Evolutionary conservation across 2,329 filamentous ascomycete genomes (phyloP).

Genomic region (Pseudocercospora fuligena): DNA sequence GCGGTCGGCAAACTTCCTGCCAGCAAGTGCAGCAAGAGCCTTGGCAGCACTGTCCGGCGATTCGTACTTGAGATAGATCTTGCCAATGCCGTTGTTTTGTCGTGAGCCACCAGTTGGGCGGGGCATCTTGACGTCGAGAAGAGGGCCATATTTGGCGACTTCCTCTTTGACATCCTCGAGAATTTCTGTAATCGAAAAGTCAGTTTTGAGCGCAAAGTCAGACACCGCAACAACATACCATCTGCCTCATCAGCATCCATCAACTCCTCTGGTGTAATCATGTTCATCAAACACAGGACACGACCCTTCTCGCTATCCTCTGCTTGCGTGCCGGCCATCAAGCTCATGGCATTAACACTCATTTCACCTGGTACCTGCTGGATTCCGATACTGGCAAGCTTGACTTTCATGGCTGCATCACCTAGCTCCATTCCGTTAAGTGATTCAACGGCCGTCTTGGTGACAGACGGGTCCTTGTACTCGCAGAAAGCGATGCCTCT

Average conservation of each 20-base stretch:
- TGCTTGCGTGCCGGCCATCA: conserved; percentile 84
- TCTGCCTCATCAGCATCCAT: conserved; percentile 95
- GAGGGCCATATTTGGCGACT: conserved; percentile 84
- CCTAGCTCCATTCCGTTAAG: conserved; percentile 93
- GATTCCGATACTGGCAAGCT: conserved; percentile 87
- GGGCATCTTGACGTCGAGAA: conserved; percentile 91
- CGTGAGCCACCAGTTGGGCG: conserved; percentile 81
- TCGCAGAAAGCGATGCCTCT: conserved; percentile 97
- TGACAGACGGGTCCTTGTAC: conserved; percentile 77
- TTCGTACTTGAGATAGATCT: conserved; percentile 97
- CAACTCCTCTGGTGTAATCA: conserved; percentile 95
- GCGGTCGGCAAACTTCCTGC: conserved; percentile 92
- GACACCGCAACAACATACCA: conserved; percentile 60
- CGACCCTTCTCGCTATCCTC: conserved; percentile 79
- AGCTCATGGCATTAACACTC: conserved; percentile 96
- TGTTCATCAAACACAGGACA: conserved; percentile 92
- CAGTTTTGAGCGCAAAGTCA: background rate
- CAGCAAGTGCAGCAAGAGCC: conserved; percentile 86
- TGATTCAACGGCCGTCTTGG: conserved; percentile 85
- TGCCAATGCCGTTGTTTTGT: conserved; percentile 87
- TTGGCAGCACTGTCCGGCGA: conserved; percentile 76
- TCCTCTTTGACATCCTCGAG: conserved; percentile 92
- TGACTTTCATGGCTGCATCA: conserved; percentile 81
- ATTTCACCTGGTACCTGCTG: conserved; percentile 96
- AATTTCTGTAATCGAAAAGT: conserved; percentile 70